Base-by-base conservation (phyloP, 345 rosid species). In the Jatropha curcas region DNA sequence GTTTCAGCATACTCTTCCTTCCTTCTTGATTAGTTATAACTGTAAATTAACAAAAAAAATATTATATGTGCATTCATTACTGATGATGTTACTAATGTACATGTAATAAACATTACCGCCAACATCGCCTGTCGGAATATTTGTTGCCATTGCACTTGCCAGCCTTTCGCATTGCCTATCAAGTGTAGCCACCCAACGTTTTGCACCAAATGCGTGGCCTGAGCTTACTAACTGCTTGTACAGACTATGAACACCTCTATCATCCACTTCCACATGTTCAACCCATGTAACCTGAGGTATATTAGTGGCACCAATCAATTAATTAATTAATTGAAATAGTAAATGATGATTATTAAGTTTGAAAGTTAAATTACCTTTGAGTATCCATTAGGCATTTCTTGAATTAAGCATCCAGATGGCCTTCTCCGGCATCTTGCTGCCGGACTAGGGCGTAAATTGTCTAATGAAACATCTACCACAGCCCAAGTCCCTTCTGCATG, bases 391-490 rank as follows among this genome's bases (percentile, higher is more conserved):
- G 88, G 88, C 83, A 87, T 78, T 71, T 96, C 90, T 76, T 96
- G 91, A 76, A 96, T 85, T 62, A 89, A 65, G 74, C 97, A 96
- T 43, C 98, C 99, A 24, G 98, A 96, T 22, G 99, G 98, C 76
- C 95, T 82, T 76, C 90, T 82, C 10, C 94, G 78, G 76, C 95
- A 88, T 57, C 90, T 82, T 0, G 74, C 76, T 2, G 76, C 65
- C 0, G 88, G 79, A 69, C 84, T 85, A 3, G 93, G 89, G 35
- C 87, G 79, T 48, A 91, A 43, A 60, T 83, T 81, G 83, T 96
- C 97, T 79, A 96, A 78, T 14, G 99, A 96, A 75, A 90, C 89
- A 75, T 96, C 99, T 24, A 91, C 99, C 65, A 96, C 97, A 3
- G 91, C 95, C 99, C 99, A 96, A 0, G 88, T 71, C 46, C 91